Conservation (phyloP, 441 rosid genomes). For the Erodium trifolium region DNA sequence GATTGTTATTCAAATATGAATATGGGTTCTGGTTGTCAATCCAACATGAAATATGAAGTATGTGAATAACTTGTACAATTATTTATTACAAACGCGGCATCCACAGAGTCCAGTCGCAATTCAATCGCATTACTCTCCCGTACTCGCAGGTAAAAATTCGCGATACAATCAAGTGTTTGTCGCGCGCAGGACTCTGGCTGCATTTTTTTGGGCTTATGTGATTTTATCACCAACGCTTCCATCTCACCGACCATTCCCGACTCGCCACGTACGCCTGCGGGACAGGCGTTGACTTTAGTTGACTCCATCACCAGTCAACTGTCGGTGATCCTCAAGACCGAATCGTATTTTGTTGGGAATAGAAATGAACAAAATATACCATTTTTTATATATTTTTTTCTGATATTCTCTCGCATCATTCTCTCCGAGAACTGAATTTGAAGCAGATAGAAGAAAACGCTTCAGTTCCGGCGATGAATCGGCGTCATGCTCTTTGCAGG, state of each 20-base stretch:
- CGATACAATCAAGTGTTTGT: too few species aligned
- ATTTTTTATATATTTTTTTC: neutral
- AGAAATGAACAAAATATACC: constrained; percentile 25
- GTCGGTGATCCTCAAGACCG: neutral
- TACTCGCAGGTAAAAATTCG: too few species aligned
- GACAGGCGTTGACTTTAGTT: neutral
- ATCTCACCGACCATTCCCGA: neutral
- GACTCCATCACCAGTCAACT: constrained; percentile 6
- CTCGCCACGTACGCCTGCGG: neutral
- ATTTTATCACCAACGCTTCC: neutral
- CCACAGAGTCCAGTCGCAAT: too few species aligned
- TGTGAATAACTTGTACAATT: too few species aligned
- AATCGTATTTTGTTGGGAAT: constrained; percentile 26
- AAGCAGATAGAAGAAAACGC: constrained; percentile 6
- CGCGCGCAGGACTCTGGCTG: too few species aligned
- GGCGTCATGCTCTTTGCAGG: constrained; percentile 21
- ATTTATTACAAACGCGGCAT: too few species aligned
- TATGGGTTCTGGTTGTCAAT: too few species aligned
- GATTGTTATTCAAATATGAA: too few species aligned
- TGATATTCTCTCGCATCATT: constrained; percentile 21
- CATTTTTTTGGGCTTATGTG: too few species aligned
- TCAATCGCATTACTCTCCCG: too few species aligned
- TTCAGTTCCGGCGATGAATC: constrained; percentile 21
- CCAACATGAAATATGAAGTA: too few species aligned
- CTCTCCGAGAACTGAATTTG: constrained; percentile 12